Conservation (phyloP, 148 eudicot genomes). For the Rhododendron kiyosumense region DNA sequence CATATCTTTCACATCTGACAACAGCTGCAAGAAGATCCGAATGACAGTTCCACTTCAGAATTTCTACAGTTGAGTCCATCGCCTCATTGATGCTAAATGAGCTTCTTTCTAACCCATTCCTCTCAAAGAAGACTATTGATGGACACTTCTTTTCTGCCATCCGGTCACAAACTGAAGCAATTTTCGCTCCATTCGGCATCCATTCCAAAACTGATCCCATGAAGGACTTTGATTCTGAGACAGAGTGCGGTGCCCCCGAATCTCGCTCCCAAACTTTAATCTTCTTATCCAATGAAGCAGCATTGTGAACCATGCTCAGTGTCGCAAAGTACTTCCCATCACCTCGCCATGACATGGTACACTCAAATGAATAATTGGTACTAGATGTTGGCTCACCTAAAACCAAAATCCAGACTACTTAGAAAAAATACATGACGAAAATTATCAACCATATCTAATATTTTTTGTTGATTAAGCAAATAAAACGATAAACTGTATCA, state of each 20-base stretch:
- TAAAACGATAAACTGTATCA: not conserved
- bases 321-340: constrained; percentile 94
- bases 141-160: constrained; percentile 52
- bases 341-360: constrained; percentile 86
- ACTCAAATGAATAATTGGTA: constrained; percentile 25
- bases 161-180: constrained; percentile 59
- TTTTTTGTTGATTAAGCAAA: not conserved
- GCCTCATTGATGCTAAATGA: constrained; percentile 64
- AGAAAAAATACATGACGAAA: not conserved
- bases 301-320: constrained; percentile 45
- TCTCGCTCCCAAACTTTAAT: constrained; percentile 96
- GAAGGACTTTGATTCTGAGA: constrained; percentile 70
- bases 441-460: not conserved
- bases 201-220: constrained; percentile 62
- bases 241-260: constrained; percentile 66
- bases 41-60: constrained; percentile 74
- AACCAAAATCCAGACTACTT: constrained; percentile 11
- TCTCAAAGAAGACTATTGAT: constrained; percentile 70
- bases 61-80: constrained; percentile 43
- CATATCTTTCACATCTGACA: constrained; percentile 55
- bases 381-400: constrained; percentile 41
- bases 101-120: constrained; percentile 92
- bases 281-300: constrained; percentile 40
- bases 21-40: constrained; percentile 78
- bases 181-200: constrained; percentile 92